A percentile compares a stretch with the other conserved stretches of the same genome.
Conservation (phyloP, 129 eudicot species). For the Apium graveolens region DNA sequence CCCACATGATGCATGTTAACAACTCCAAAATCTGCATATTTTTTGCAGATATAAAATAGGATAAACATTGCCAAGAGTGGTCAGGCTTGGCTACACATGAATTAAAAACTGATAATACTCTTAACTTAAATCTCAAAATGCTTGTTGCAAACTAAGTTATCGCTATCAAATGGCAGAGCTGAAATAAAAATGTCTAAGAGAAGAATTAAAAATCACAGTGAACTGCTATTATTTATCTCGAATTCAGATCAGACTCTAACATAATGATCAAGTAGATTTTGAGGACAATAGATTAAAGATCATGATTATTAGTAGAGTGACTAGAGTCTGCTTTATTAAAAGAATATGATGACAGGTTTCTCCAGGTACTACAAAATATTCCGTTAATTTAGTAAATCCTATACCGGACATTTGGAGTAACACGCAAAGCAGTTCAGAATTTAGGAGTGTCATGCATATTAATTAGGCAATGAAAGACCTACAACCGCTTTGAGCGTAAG, state of each 20-base stretch:
- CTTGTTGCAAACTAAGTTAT: not conserved
- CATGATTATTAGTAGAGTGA: not conserved
- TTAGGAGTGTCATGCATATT: not conserved
- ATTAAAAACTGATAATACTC: not conserved
- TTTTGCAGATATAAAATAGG: not conserved
- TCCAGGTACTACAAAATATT: not conserved
- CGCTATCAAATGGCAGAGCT: not conserved
- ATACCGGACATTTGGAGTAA: not conserved
- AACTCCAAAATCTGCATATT: constrained; percentile 72
- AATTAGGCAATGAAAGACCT: not conserved
- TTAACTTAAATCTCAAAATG: not conserved
- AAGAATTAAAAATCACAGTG: not conserved
- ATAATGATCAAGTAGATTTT: not conserved
- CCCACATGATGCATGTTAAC: constrained; percentile 94
- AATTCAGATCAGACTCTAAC: not conserved
- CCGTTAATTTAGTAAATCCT: not conserved
- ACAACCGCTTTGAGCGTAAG: not conserved
- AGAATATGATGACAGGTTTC: not conserved
- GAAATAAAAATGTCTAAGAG: not conserved
- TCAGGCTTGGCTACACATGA: not conserved
- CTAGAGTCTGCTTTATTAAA: not conserved
- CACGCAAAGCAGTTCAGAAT: not conserved
- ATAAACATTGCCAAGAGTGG: not conserved
- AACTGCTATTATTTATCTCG: not conserved
- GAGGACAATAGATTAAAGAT: not conserved